Evolutionary conservation across 441 rosid species (phyloP).

Genomic region (Erysimum cheiri): DNA sequence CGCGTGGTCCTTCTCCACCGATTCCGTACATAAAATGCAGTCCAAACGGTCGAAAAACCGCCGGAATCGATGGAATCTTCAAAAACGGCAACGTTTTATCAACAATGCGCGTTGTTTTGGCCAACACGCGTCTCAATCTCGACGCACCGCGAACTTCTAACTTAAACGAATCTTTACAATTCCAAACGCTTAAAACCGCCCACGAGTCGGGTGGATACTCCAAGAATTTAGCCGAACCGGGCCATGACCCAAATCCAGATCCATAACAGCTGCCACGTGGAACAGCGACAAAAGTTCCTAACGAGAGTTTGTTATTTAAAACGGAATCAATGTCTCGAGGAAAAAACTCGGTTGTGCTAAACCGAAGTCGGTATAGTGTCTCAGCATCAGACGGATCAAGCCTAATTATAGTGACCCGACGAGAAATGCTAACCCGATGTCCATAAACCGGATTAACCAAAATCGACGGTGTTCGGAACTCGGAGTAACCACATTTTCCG

Average conservation of each 20-base stretch:
- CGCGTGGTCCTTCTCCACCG: slow-evolving; percentile 86
- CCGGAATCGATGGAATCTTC: slow-evolving; percentile 81
- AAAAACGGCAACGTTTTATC: slow-evolving; percentile 80
- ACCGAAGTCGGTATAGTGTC: slow-evolving; percentile 64
- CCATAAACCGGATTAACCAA: slow-evolving; percentile 91
- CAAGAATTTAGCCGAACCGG: slow-evolving; percentile 62
- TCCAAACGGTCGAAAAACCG: slow-evolving; percentile 80
- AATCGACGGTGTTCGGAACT: slow-evolving; percentile 84
- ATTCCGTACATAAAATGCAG: slow-evolving; percentile 76
- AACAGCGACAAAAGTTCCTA: slow-evolving; percentile 84
- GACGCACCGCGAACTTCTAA: slow-evolving; percentile 87
- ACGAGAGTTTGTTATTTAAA: slow-evolving; percentile 66
- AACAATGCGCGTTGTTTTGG: slow-evolving; percentile 63
- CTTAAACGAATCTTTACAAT: slow-evolving; percentile 70
- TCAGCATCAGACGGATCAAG: slow-evolving; percentile 69
- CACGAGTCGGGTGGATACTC: slow-evolving; percentile 81
- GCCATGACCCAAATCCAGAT: slow-evolving; percentile 53
- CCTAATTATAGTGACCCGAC: slow-evolving; percentile 49
- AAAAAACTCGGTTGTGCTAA: slow-evolving; percentile 89
- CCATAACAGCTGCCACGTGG: slow-evolving; percentile 60
- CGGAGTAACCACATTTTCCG: slow-evolving; percentile 82
- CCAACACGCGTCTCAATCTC: slow-evolving; percentile 51
- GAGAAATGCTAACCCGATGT: slow-evolving; percentile 59
- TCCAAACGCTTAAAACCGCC: slow-evolving; percentile 91
- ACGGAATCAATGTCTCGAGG: slow-evolving; percentile 87